Conservation (phyloP, 2,329 filamentous ascomycete genomes). For the Mycosphaerella sp. region DNA sequence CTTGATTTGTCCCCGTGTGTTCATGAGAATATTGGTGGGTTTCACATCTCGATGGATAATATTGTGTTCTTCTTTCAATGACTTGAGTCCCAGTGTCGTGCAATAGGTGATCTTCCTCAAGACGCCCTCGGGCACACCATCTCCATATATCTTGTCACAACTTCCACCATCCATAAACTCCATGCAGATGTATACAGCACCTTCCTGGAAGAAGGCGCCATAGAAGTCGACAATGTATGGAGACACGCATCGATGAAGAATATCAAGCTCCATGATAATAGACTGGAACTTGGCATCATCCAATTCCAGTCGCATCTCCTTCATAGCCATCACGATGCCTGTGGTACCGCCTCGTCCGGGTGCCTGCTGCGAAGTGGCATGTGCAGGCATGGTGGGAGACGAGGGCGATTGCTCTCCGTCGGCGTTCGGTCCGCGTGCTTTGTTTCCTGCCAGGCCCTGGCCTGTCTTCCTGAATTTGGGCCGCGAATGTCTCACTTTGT, state of each 20-base stretch:
- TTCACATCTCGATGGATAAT: conserved; percentile 99
- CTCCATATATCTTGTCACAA: conserved; percentile 89
- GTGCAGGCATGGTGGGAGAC: conserved; percentile 21
- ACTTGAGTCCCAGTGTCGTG: conserved; percentile 85
- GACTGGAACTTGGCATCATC: conserved; percentile 96
- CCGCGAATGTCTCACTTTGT: conserved; percentile 85
- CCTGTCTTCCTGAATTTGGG: conserved; percentile 56
- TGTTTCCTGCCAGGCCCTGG: conserved; percentile 54
- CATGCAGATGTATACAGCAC: conserved; percentile 98
- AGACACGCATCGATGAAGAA: conserved; percentile 88
- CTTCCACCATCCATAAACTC: conserved; percentile 99
- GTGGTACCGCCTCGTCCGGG: conserved; percentile 47
- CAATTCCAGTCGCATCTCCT: conserved; percentile 90
- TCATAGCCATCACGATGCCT: conserved; percentile 96
- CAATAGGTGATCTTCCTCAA: conserved; percentile 84
- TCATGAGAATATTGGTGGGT: conserved; percentile 95
- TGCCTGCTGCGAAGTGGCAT: conserved; percentile 15
- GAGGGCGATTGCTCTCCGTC: conserved; percentile 20
- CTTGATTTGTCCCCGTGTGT: conserved; percentile 85
- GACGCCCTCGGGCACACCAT: conserved; percentile 82
- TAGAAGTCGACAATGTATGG: conserved; percentile 99
- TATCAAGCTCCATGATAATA: conserved; percentile 95
- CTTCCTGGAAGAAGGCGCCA: conserved; percentile 97
- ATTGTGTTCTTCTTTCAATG: conserved; percentile 94
- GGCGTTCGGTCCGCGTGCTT: conserved; percentile 36